Evolutionary conservation across 2,329 filamentous ascomycete genomes (phyloP).

Genomic region (Coniochaeta pulveracea): DNA sequence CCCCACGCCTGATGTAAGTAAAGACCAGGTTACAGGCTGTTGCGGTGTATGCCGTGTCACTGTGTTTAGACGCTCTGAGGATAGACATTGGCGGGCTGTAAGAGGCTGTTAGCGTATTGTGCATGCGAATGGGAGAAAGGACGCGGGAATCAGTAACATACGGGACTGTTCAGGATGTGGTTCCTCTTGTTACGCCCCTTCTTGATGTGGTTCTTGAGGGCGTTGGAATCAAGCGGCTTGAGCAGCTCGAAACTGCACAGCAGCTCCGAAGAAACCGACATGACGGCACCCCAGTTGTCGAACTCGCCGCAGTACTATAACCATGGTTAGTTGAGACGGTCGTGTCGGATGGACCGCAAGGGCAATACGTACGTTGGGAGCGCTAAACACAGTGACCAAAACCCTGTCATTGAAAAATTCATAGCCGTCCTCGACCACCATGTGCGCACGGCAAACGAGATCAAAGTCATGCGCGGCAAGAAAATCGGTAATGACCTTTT

Average conservation of each 20-base stretch:
- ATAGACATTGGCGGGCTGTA: conserved; percentile 41
- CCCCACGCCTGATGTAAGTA: no score
- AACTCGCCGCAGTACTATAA: conserved; percentile 92
- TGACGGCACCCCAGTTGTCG: conserved; percentile 97
- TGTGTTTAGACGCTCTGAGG: conserved; percentile 39
- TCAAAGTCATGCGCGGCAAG: conserved; percentile 92
- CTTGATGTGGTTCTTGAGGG: conserved; percentile 97
- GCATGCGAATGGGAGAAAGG: conserved; percentile 1
- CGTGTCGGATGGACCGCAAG: conserved; percentile 30
- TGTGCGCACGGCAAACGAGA: conserved; percentile 91
- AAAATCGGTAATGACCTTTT: conserved; percentile 96
- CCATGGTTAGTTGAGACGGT: conserved; percentile 11
- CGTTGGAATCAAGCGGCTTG: conserved; percentile 91
- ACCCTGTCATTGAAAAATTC: conserved; percentile 97
- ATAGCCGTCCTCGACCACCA: conserved; percentile 98
- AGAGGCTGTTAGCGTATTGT: conserved; percentile 6
- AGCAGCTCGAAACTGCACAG: conserved; percentile 95
- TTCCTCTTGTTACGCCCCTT: conserved; percentile 92
- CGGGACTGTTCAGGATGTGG: conserved; percentile 91
- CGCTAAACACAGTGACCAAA: conserved; percentile 92
- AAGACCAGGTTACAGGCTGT: no score
- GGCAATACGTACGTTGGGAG: conserved; percentile 93
- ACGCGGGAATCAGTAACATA: conserved; percentile 37
- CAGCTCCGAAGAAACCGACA: conserved; percentile 90
- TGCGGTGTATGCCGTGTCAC: no score